A percentile compares a stretch with the other conserved stretches of the same genome.
Conservation (phyloP, 2,329 filamentous ascomycete genomes). For the Xylariaceae sp. region DNA sequence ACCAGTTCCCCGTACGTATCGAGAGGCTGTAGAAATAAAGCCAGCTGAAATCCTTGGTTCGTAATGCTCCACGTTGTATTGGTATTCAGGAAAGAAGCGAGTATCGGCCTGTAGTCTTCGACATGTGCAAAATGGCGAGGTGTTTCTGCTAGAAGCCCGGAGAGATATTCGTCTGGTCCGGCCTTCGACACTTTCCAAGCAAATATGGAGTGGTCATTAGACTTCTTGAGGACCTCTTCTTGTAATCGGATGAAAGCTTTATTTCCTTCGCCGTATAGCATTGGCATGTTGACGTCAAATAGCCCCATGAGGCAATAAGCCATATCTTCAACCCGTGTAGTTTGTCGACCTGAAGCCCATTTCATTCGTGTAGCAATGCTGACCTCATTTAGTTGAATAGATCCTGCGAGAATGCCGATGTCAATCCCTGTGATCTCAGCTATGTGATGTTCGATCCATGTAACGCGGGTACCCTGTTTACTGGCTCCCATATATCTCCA, state of each 20-base stretch:
- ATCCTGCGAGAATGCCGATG: slow-evolving; percentile 9
- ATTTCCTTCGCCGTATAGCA: slow-evolving; percentile 13
- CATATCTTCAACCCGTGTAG: slow-evolving; percentile 11
- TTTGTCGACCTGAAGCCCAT: slow-evolving; percentile 13
- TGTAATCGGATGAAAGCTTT: slow-evolving; percentile 15
- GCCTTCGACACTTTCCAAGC: neutral
- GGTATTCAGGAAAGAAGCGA: slow-evolving; percentile 1
- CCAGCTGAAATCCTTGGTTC: slow-evolving; percentile 9
- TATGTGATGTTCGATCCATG: slow-evolving; percentile 8
- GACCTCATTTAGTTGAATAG: slow-evolving; percentile 7
- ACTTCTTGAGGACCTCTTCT: slow-evolving; percentile 14
- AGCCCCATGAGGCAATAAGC: slow-evolving; percentile 15
- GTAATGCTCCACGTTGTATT: slow-evolving; percentile 13
- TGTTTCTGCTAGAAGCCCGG: slow-evolving; percentile 14
- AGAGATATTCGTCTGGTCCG: slow-evolving; percentile 1
- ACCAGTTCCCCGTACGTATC: neutral
- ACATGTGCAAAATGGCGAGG: slow-evolving; percentile 6
- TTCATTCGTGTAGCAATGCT: slow-evolving; percentile 14
- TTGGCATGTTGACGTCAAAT: slow-evolving; percentile 17
- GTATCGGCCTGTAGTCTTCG: slow-evolving; percentile 11
- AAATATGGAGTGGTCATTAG: slow-evolving; percentile 15
- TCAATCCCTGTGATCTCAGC: slow-evolving; percentile 12
- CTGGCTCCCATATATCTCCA: slow-evolving; percentile 12
- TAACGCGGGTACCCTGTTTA: slow-evolving; percentile 10
- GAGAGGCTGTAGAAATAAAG: slow-evolving; percentile 3